A percentile compares a stretch with the other conserved stretches of the same genome.
These are phyloP conservation scores for Dendrobium catenatum DNA, from an alignment of 106 monocot species.

Conservation along the genomic window DNA sequence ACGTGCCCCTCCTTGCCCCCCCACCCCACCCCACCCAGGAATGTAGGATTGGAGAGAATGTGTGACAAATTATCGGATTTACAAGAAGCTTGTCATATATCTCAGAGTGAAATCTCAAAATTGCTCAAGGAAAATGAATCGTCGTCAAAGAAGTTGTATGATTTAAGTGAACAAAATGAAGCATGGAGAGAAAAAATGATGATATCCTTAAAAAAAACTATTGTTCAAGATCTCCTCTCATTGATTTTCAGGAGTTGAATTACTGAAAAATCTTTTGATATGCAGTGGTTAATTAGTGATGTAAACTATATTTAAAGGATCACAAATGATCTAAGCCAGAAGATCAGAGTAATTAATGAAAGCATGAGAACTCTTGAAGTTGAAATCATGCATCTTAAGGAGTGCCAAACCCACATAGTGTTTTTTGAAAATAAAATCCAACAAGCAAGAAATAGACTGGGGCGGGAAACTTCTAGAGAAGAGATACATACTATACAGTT, in stretches of 20 bases:
- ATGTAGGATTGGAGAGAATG: conserved; percentile 15
- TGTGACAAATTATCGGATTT: conserved; percentile 20
- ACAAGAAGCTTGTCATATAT: conserved; percentile 15
- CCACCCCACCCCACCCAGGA: too few relatives aligned
- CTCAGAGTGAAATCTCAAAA: conserved; percentile 25
- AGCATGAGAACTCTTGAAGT: conserved; percentile 19
- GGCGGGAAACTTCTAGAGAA: conserved; percentile 5
- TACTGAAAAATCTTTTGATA: conserved; percentile 28
- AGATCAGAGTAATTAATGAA: conserved; percentile 19
- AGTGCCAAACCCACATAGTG: conserved; percentile 6
- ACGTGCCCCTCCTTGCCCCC: too few relatives aligned
- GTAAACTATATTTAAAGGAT: conserved; percentile 6
- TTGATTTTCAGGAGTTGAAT: conserved; percentile 26
- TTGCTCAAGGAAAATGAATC: conserved; percentile 20
- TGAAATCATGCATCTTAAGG: conserved; percentile 30
- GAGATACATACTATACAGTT: conserved; percentile 1
- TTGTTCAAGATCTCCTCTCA: conserved; percentile 31
- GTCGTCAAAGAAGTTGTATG: conserved; percentile 15
- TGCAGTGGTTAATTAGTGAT: conserved; percentile 24
- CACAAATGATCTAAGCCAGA: conserved; percentile 24
- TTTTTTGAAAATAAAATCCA: conserved; percentile 15
- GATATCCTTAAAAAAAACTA: conserved; percentile 19
- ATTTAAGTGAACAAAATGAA: conserved; percentile 21
- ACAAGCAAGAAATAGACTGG: conserved; percentile 16
- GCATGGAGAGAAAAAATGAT: conserved; percentile 29